Evolutionary conservation across 352 stramenopile species (phyloP).

Genomic region (Globisporangium megalacanthum): DNA sequence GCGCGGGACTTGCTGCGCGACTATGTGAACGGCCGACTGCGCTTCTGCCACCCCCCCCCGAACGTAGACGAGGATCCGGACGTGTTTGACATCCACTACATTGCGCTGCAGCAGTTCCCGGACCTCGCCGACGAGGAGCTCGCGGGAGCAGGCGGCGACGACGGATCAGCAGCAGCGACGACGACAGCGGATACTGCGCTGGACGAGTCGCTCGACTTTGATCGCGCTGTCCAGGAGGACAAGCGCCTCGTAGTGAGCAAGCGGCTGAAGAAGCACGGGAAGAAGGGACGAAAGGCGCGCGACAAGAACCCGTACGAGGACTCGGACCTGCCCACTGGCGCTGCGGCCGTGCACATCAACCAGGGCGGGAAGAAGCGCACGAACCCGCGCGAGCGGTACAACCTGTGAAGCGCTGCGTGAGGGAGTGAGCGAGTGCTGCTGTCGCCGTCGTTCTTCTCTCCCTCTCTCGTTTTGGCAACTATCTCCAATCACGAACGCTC

Average conservation of each 20-base stretch:
- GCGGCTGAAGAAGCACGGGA: conserved; percentile 91
- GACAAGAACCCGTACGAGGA: conserved; percentile 97
- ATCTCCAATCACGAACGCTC: too few relatives aligned
- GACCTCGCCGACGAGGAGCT: conserved; percentile 22
- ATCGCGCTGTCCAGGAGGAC: conserved; percentile 54
- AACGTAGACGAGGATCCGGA: conserved; percentile 33
- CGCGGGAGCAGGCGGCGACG: conserved; percentile 13
- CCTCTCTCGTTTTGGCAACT: too few relatives aligned
- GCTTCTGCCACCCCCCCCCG: conserved; percentile 96
- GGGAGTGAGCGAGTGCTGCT: too few relatives aligned
- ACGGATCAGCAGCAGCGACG: conserved; percentile 12
- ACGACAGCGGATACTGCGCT: conserved; percentile 15
- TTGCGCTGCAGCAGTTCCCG: conserved; percentile 56
- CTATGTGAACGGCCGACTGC: conserved; percentile 96
- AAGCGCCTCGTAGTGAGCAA: conserved; percentile 67
- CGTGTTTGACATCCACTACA: conserved; percentile 72
- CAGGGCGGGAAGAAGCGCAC: conserved; percentile 70
- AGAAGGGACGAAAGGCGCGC: conserved; percentile 94
- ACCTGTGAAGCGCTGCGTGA: conserved; percentile 9
- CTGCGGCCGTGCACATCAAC: conserved; percentile 57
- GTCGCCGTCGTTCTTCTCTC: too few relatives aligned
- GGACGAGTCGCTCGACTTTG: conserved; percentile 56
- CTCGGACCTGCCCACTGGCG: conserved; percentile 56
- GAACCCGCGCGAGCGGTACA: conserved; percentile 39
- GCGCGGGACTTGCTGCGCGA: conserved; percentile 96